Conservation (phyloP, 768 basidiomycete genomes). For the Infundibulicybe gibba region DNA sequence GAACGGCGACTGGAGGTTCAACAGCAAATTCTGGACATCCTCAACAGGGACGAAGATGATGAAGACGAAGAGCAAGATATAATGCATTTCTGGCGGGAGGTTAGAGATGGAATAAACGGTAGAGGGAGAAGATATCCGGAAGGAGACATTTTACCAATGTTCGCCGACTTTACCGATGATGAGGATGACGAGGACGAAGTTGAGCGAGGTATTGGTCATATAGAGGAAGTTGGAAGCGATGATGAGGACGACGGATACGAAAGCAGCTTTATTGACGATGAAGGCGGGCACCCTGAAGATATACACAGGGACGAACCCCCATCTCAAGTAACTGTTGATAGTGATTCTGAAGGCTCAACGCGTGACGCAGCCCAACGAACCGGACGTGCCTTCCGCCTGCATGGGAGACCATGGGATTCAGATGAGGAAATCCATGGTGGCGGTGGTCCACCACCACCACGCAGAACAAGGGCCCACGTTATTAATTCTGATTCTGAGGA, state of each 20-base stretch:
- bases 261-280: constrained; percentile 57
- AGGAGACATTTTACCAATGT: background rate
- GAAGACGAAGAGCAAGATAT: constrained; percentile 8
- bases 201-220: constrained; percentile 2
- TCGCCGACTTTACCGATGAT: background rate
- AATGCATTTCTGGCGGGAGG: background rate
- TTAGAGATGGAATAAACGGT: background rate
- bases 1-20: no score
- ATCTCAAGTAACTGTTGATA: no score
- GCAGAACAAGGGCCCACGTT: no score
- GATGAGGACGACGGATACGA: constrained; percentile 39
- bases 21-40: background rate
- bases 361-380: no score
- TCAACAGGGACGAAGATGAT: constrained; percentile 8
- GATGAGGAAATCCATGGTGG: no score
- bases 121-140: background rate
- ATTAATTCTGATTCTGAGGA: no score
- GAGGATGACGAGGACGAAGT: constrained; percentile 11
- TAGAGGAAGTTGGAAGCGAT: constrained; percentile 10
- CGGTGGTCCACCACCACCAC: no score
- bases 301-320: background rate
- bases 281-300: constrained; percentile 13
- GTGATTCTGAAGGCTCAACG: no score
- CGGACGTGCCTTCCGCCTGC: no score
- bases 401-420: no score